Percentiles rank a stretch among this genome's conserved stretches.
Conservation (phyloP, 2,329 filamentous ascomycete species). For the Aureobasidium sp. region DNA sequence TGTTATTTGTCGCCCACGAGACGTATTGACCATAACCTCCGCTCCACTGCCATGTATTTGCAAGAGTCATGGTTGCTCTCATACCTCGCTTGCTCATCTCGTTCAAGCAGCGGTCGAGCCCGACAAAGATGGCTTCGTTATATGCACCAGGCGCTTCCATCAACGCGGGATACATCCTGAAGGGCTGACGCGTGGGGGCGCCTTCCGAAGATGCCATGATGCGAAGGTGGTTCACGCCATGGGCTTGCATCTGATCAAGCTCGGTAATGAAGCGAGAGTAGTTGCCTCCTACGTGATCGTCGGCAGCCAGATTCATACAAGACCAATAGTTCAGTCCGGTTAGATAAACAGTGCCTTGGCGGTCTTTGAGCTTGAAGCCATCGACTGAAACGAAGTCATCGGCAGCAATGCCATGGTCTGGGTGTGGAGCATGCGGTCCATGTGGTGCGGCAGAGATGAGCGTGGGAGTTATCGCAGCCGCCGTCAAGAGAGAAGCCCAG, state of each 20-base stretch:
- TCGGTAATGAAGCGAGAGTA: constrained; percentile 32
- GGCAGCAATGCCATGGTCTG: constrained; percentile 16
- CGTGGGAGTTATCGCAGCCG: neutral
- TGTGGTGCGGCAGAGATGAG: constrained; percentile 1
- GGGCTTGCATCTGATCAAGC: constrained; percentile 35
- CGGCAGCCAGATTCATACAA: constrained; percentile 35
- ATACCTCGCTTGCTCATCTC: constrained; percentile 36
- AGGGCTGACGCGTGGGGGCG: constrained; percentile 33
- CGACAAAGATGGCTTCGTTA: constrained; percentile 33
- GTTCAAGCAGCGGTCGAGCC: constrained; percentile 33
- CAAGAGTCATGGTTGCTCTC: constrained; percentile 36
- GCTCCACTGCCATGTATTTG: constrained; percentile 36
- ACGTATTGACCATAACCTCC: constrained; percentile 35
- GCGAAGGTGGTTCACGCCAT: constrained; percentile 35
- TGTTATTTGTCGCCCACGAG: constrained; percentile 31
- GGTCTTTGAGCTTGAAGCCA: constrained; percentile 28
- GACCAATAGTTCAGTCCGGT: constrained; percentile 37
- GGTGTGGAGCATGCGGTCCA: neutral
- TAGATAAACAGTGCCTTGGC: constrained; percentile 32
- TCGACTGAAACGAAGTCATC: constrained; percentile 33
- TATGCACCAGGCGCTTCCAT: constrained; percentile 32
- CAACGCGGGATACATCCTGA: constrained; percentile 34
- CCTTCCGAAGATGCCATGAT: constrained; percentile 37
- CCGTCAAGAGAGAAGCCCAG: neutral
- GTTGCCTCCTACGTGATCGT: constrained; percentile 31